Conservation (phyloP, 202 grass and related monocot species). For the Schoenoplectus tabernaemontani region DNA sequence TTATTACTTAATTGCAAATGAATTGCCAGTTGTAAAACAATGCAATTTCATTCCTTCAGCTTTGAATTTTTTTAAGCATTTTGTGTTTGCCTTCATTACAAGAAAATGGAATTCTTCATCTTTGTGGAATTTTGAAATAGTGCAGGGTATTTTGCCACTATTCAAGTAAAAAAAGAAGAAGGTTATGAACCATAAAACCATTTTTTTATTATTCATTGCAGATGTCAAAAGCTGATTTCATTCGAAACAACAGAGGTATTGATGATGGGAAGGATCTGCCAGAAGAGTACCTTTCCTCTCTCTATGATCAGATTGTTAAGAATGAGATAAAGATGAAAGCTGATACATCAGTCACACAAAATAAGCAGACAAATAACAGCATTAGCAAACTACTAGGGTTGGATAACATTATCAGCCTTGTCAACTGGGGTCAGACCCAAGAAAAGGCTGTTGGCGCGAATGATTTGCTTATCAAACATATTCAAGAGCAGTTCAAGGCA, state of each 20-base stretch:
- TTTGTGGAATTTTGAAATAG: background rate
- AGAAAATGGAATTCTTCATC: background rate
- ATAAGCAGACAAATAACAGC: constrained; percentile 58
- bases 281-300: constrained; percentile 66
- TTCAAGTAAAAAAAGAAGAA: background rate
- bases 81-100: background rate
- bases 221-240: constrained; percentile 97
- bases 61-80: background rate
- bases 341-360: constrained; percentile 51
- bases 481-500: constrained; percentile 95
- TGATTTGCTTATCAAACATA: constrained; percentile 90
- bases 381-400: constrained; percentile 84
- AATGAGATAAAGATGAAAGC: constrained; percentile 99
- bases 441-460: constrained; percentile 86
- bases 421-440: constrained; percentile 73
- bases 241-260: constrained; percentile 93
- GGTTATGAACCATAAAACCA: background rate
- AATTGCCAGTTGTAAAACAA: background rate
- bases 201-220: constrained; percentile 26
- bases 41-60: background rate
- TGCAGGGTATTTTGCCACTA: background rate
- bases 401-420: constrained; percentile 83
- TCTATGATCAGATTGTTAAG: constrained; percentile 93
- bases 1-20: background rate
- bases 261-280: constrained; percentile 91